Conservation (phyloP, 192 early-diverging fungal species). For the Kappamyces sp. region DNA sequence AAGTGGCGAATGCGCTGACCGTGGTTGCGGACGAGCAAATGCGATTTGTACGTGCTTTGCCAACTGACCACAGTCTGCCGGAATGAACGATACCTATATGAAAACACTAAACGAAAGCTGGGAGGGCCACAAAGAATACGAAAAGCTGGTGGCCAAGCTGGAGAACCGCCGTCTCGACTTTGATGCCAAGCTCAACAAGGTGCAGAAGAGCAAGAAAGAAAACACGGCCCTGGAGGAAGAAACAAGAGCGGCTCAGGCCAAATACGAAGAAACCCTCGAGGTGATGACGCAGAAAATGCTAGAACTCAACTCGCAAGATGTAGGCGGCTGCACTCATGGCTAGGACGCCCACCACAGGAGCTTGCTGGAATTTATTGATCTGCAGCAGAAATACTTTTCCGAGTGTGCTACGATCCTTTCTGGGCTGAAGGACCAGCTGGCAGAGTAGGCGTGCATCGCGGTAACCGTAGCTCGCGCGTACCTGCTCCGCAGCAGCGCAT, state of each 20-base stretch:
- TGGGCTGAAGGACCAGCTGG: slow-evolving; percentile 22
- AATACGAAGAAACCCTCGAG: slow-evolving; percentile 87
- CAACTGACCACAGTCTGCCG: slow-evolving; percentile 19
- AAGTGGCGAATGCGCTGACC: slow-evolving; percentile 18
- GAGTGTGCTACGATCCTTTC: slow-evolving; percentile 19
- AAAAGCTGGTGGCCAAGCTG: slow-evolving; percentile 74
- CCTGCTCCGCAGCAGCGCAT: no score
- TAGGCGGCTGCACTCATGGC: no score
- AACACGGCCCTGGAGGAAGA: slow-evolving; percentile 88
- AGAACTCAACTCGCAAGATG: slow-evolving; percentile 72
- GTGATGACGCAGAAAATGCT: slow-evolving; percentile 74
- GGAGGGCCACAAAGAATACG: slow-evolving; percentile 44
- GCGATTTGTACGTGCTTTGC: slow-evolving; percentile 17
- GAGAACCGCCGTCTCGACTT: slow-evolving; percentile 85
- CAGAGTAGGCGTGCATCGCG: slow-evolving; percentile 20
- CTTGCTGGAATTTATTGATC: slow-evolving; percentile 45
- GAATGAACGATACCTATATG: slow-evolving; percentile 49
- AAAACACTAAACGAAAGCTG: slow-evolving; percentile 33
- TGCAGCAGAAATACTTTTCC: slow-evolving; percentile 31
- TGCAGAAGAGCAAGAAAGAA: slow-evolving; percentile 88
- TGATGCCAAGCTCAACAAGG: slow-evolving; percentile 82
- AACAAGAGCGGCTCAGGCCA: slow-evolving; percentile 75
- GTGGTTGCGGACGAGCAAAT: slow-evolving; percentile 21
- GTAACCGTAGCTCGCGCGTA: no score
- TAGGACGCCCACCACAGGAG: slow-evolving; percentile 37